phyloP scores from a whole-genome alignment of 192 early-diverging fungal genomes.

The Coemansia sp. region DNA sequence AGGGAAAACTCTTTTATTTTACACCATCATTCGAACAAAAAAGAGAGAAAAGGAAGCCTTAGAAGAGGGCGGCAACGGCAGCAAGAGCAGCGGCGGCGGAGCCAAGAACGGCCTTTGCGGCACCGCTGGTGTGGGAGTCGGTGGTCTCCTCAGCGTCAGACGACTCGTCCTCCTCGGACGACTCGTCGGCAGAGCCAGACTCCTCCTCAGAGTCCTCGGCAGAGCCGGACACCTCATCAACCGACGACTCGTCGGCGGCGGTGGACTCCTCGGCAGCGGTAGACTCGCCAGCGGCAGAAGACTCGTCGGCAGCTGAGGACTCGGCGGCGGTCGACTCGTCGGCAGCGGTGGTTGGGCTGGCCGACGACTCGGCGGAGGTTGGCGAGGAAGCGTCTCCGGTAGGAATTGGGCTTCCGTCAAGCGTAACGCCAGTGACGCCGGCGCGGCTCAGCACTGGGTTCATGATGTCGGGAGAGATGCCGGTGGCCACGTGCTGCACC shows the following conservation, averaged over 20 bases:
- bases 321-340: slow-evolving; percentile 1
- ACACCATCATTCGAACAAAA: not conserved
- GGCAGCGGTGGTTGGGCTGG: slow-evolving; percentile 2
- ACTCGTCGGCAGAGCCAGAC: slow-evolving; percentile 5
- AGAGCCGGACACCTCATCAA: not conserved
- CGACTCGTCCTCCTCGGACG: slow-evolving; percentile 7
- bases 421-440: slow-evolving; percentile 39
- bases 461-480: slow-evolving; percentile 44
- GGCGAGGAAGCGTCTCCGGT: not conserved
- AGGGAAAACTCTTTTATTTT: not conserved
- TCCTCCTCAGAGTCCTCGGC: too few species aligned
- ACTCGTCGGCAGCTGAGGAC: not conserved
- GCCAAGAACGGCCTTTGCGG: slow-evolving; percentile 25
- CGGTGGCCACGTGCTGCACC: slow-evolving; percentile 50
- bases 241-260: not conserved
- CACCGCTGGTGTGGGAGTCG: slow-evolving; percentile 22
- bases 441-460: slow-evolving; percentile 46
- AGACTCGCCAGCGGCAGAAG: not conserved
- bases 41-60: not conserved
- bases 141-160: slow-evolving; percentile 8
- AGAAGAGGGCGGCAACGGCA: slow-evolving; percentile 44
- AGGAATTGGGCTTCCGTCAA: slow-evolving; percentile 37
- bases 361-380: not conserved
- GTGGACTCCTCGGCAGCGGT: not conserved
- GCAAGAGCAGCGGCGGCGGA: slow-evolving; percentile 33